Percentiles rank a stretch among this genome's conserved stretches.
Evolutionary conservation across 176 grass and related monocot genomes (phyloP).

Genomic region (Bothriochloa decipiens): DNA sequence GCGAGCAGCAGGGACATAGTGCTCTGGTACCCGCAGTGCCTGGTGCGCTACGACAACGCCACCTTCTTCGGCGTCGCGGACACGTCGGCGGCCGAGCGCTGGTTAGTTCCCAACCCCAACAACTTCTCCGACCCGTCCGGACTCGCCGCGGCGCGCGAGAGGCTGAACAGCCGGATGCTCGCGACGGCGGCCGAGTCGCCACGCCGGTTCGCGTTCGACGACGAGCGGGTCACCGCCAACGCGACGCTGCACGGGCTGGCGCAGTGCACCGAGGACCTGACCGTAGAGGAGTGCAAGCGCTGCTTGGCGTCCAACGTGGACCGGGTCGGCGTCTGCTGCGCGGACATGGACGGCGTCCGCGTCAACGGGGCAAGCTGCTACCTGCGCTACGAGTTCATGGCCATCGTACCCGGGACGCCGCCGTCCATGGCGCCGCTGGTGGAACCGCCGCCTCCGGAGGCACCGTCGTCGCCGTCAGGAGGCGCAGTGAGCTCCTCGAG

Average conservation of each 20-base stretch:
- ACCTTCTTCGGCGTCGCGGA: conserved; percentile 33
- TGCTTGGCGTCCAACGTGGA: conserved; percentile 29
- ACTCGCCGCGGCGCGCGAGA: background rate
- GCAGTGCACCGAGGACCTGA: conserved; percentile 45
- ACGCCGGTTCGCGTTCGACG: conserved; percentile 7
- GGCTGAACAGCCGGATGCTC: conserved; percentile 19
- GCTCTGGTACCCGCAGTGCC: conserved; percentile 41
- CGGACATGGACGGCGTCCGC: conserved; percentile 32
- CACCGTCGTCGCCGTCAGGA: background rate
- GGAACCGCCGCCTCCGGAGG: background rate
- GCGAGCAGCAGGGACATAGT: conserved; percentile 1
- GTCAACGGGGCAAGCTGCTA: conserved; percentile 37
- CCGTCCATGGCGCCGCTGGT: conserved; percentile 24
- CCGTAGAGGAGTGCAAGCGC: conserved; percentile 22
- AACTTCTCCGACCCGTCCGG: conserved; percentile 26
- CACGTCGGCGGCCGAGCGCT: background rate
- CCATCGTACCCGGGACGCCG: background rate
- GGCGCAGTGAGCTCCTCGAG: background rate
- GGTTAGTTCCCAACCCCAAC: conserved; percentile 24
- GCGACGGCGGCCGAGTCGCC: conserved; percentile 13
- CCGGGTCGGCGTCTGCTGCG: conserved; percentile 38
- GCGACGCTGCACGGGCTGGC: conserved; percentile 34
- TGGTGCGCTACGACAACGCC: conserved; percentile 38
- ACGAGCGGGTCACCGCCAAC: conserved; percentile 20
- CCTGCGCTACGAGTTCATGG: conserved; percentile 41